phyloP scores from a whole-genome alignment of 164 flowering plant species.

The Chloranthus sessilifolius region DNA sequence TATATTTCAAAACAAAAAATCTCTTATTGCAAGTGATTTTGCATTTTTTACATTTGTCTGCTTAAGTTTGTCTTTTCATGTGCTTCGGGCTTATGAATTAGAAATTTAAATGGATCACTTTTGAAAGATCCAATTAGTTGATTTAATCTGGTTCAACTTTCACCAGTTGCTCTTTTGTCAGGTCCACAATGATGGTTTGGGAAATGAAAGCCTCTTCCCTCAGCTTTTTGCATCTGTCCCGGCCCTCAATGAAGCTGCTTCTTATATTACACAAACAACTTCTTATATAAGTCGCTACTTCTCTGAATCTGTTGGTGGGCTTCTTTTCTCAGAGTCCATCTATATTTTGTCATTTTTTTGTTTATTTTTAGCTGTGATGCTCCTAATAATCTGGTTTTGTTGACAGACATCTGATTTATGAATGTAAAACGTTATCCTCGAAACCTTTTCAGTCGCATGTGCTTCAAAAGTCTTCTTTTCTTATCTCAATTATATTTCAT shows the following conservation, averaged over 20 bases:
- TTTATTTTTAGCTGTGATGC: background rate
- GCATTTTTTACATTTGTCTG: background rate
- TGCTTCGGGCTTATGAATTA: background rate
- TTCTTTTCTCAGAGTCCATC: background rate
- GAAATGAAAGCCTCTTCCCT: slow-evolving; percentile 49
- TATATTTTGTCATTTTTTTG: background rate
- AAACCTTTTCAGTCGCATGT: background rate
- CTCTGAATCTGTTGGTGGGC: slow-evolving; percentile 53
- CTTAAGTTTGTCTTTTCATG: background rate
- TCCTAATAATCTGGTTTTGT: background rate
- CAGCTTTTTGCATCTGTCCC: slow-evolving; percentile 79
- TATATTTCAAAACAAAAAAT: no score
- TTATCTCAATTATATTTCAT: background rate
- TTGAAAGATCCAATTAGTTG: background rate
- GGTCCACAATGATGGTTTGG: slow-evolving; percentile 27
- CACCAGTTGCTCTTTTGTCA: slow-evolving; percentile 12
- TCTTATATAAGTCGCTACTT: slow-evolving; percentile 69
- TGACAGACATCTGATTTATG: background rate
- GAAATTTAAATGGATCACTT: background rate
- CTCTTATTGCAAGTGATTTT: no score
- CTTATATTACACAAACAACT: slow-evolving; percentile 79
- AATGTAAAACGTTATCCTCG: background rate
- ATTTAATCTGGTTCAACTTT: background rate
- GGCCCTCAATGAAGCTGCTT: slow-evolving; percentile 73
- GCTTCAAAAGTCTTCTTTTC: background rate